phyloP scores from a whole-genome alignment of 805 yeast species.

The Candida germanica region DNA sequence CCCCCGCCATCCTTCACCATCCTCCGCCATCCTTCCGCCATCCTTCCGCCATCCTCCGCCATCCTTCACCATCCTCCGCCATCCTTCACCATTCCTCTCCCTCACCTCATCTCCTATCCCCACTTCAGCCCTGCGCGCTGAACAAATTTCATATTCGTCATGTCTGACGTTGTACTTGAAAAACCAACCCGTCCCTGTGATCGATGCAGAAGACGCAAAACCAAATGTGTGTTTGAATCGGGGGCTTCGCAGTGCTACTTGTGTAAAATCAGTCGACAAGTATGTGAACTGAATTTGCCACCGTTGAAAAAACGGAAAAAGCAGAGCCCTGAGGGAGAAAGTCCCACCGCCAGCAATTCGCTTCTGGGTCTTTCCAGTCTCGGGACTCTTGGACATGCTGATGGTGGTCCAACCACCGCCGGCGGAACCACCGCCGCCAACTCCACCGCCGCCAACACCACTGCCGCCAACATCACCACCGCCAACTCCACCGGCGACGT shows the following conservation, averaged over 20 bases:
- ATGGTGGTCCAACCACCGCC: too few relatives aligned
- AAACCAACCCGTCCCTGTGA: conserved; percentile 12
- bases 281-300: conserved; percentile 12
- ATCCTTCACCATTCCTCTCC: too few relatives aligned
- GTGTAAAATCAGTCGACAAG: conserved; percentile 6
- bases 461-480: not conserved
- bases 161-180: conserved; percentile 6
- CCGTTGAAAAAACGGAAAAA: conserved; percentile 11
- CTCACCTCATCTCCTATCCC: too few relatives aligned
- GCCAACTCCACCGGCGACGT: not conserved
- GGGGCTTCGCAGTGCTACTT: conserved; percentile 6
- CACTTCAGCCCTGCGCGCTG: too few relatives aligned
- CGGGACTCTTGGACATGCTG: too few relatives aligned
- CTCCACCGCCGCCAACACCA: not conserved
- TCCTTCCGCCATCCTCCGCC: too few relatives aligned
- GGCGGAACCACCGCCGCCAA: not conserved
- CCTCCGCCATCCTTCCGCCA: too few relatives aligned
- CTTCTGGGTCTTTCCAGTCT: too few relatives aligned
- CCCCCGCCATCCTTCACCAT: too few relatives aligned
- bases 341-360: not conserved
- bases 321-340: conserved; percentile 1
- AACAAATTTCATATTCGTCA: not conserved
- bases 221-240: conserved; percentile 13
- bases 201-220: conserved; percentile 11
- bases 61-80: too few relatives aligned